A percentile compares a stretch with the other conserved stretches of the same genome.
These are phyloP conservation scores for Chaetomium sp. DNA, from an alignment of 2,329 filamentous ascomycete genomes.

Conservation along the genomic window DNA sequence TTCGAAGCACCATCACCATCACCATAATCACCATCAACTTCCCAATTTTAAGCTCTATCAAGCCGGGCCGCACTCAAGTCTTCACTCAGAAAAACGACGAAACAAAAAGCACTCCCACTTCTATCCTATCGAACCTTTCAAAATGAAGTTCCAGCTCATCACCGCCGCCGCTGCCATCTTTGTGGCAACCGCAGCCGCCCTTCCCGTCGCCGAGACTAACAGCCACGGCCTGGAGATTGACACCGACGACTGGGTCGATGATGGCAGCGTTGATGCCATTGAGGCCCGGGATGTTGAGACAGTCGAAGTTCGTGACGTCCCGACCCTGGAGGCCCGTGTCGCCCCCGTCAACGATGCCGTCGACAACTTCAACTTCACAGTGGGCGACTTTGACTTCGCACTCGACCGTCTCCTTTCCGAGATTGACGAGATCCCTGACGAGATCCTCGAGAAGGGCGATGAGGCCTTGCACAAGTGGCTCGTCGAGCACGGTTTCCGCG, in stretches of 20 bases:
- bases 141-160: constrained; percentile 34
- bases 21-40: constrained; percentile 7
- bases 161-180: constrained; percentile 34
- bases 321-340: background rate
- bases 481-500: constrained; percentile 30
- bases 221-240: constrained; percentile 21
- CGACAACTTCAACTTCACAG: constrained; percentile 29
- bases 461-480: constrained; percentile 34
- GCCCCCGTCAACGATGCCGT: constrained; percentile 2
- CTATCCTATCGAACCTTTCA: constrained; percentile 7
- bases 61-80: background rate
- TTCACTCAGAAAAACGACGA: too few relatives aligned
- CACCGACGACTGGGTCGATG: constrained; percentile 19
- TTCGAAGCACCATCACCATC: constrained; percentile 4
- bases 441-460: constrained; percentile 31
- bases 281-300: background rate
- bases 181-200: constrained; percentile 37
- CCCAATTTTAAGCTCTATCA: background rate
- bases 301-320: background rate
- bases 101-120: background rate
- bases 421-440: constrained; percentile 32
- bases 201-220: constrained; percentile 24
- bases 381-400: constrained; percentile 22
- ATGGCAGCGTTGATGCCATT: constrained; percentile 3
- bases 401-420: constrained; percentile 29